Evolutionary conservation across 257 asterid genomes (phyloP).

Genomic region (Nicotiana tomentosiformis): DNA sequence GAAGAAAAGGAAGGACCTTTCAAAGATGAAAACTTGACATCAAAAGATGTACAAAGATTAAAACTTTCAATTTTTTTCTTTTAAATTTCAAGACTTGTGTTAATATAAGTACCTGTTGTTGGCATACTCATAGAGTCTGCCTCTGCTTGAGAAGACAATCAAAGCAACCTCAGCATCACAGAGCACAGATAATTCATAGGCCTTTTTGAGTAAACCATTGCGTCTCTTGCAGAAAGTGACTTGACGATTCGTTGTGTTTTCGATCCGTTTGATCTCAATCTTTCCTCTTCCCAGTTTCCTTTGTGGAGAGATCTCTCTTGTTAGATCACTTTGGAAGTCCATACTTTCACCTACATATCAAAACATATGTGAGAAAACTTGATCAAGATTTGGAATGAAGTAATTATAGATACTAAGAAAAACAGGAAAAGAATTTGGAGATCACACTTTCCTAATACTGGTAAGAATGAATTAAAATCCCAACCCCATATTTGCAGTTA

Average conservation of each 20-base stretch:
- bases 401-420: neutral
- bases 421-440: neutral
- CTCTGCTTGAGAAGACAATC: constrained; percentile 84
- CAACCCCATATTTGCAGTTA: neutral
- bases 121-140: constrained; percentile 91
- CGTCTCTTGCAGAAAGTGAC: constrained; percentile 96
- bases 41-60: neutral
- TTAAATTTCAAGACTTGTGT: too few species aligned
- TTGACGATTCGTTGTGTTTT: constrained; percentile 92
- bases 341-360: constrained; percentile 21
- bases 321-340: constrained; percentile 58
- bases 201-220: constrained; percentile 78
- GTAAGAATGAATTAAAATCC: neutral
- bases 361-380: neutral
- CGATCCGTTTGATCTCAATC: constrained; percentile 91
- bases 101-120: constrained; percentile 55
- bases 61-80: neutral
- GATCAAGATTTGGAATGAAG: neutral
- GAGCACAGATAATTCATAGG: constrained; percentile 87
- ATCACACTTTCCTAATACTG: neutral
- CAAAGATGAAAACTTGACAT: neutral
- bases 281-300: constrained; percentile 76
- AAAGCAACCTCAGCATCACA: constrained; percentile 96
- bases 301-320: constrained; percentile 63
- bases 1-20: neutral